Base-by-base conservation (phyloP, 768 basidiomycete genomes). In the Kwoniella mangroviensis region DNA sequence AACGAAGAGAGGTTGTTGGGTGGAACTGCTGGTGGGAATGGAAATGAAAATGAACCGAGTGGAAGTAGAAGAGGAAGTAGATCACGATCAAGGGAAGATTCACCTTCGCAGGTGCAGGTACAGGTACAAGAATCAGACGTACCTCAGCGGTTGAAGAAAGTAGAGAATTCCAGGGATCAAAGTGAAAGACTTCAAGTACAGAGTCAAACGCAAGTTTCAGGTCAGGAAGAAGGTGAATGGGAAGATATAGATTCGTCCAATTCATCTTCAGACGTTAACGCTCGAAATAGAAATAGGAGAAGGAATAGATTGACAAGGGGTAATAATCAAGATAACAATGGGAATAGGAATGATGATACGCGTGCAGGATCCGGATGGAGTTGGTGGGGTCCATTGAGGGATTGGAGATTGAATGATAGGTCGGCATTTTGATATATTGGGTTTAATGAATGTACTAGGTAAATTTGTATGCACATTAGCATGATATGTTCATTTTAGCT, bases 311-410 rank as follows among this genome's bases (percentile, higher is more conserved):
- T 41, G 17, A 59, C 22, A 15, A 49, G 43, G 34, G 56, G 60
- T 41, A 6, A 59, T 34, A 54, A 68, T 34, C 51, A 52, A 24
- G 34, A 58, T 24, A 49, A 40, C 13, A 26, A 62, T 10, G 64
- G 54, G 43, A 24, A 56, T 52, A 4, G 34, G 34, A 40, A 22
- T 17, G 42, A 15, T 24, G 13, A 57, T 19, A 28, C 55, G 54
- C 17, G 43, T 56, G 12, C 41, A 22, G 42, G 68, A n/a, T 55
- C 63, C 4, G 76, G 80, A 0, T 84, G 83, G 83, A 78, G 75
- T 28, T 84, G 83, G 83, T 81, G 82, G 81, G 82, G 82, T 28
- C 83, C 83, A 21, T 63, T 84, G 41, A 73, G 73, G 55, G 76
- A 80, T 56, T 82, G 79, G 76, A 65, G 79, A 52, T 72, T 79